Base-by-base conservation (phyloP, 75 land plant species). In the Selaginella moellendorffii region DNA sequence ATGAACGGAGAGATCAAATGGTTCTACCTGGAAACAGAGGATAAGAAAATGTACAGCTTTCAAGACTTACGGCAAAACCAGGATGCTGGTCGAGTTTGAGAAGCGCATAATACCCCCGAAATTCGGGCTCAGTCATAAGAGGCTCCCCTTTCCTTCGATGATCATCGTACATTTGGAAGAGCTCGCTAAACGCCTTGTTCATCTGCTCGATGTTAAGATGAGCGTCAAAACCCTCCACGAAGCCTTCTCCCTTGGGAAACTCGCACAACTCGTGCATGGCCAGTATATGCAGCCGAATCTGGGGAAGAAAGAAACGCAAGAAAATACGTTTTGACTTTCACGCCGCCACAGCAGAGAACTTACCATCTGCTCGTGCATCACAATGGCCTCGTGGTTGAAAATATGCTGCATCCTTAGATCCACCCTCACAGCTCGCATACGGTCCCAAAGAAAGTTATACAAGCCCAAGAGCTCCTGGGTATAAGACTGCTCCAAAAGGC, bases 211-310 rank as follows among this genome's bases (percentile, higher is more conserved):
- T 93, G 42, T 89, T 93, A 12, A 93, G 80, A 69, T 93, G 98
- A 5, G 98, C 96, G 83, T 93, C 96, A 79, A 93, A 93, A n/a
- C 98, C 96, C 72, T 93, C 98, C 24, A 79, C 72, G 27, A 93
- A 85, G 46, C 98, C 98, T 64, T 89, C 98, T 54, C 96, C 98
- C 70, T 83, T 88, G 22, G 82, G 64, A 70, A 79, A 83, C 71
- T 93, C 87, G 68, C 98, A 93, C 28, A 93, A 75, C 69, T 93
- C 98, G 71, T 93, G 98, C 98, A 93, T 93, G 22, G 96, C 98
- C 52, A 93, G 74, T 20, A 93, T 83, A 72, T 93, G 98, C 36
- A 93, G 80, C 58, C 98, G 79, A 69, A 93, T 93, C 98, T 93
- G 80, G 62, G 8, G 64, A 0, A 9, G 25, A 77, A 29, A 29